These are phyloP conservation scores for Collybia sp. DNA, from an alignment of 768 basidiomycete species.

Conservation along the genomic window DNA sequence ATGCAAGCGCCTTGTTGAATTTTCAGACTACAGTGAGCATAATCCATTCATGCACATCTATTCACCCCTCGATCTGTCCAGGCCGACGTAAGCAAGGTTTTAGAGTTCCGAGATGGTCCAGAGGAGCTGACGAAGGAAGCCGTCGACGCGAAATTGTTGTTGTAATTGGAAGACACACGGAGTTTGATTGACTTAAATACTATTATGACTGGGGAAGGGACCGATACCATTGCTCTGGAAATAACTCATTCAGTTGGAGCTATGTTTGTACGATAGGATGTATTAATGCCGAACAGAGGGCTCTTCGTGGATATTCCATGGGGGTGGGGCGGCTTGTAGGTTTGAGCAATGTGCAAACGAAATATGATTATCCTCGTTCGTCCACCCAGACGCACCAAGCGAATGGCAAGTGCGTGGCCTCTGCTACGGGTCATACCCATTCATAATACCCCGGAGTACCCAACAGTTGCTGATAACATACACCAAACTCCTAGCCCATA, in stretches of 20 bases:
- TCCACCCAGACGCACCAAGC: neutral
- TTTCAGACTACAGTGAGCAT: constrained; percentile 73
- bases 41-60: neutral
- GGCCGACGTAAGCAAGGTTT: constrained; percentile 75
- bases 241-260: too few relatives aligned
- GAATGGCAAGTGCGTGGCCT: neutral
- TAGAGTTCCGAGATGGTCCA: constrained; percentile 79
- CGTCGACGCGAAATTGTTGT: constrained; percentile 58
- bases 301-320: too few relatives aligned
- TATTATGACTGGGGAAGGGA: too few relatives aligned
- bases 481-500: constrained; percentile 77
- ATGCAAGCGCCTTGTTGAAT: constrained; percentile 76
- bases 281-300: too few relatives aligned
- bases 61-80: constrained; percentile 18
- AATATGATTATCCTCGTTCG: too few relatives aligned
- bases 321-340: too few relatives aligned
- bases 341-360: too few relatives aligned
- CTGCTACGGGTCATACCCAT: constrained; percentile 25
- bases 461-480: constrained; percentile 78
- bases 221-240: too few relatives aligned
- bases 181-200: too few relatives aligned
- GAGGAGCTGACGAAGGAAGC: constrained; percentile 73
- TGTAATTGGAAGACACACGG: neutral
- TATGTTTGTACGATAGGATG: too few relatives aligned
- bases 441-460: constrained; percentile 68